Percentiles rank a stretch among this genome's conserved stretches.
These are phyloP conservation scores for Rhypophila decipiens DNA, from an alignment of 495 filamentous ascomycete genomes.

Conservation along the genomic window DNA sequence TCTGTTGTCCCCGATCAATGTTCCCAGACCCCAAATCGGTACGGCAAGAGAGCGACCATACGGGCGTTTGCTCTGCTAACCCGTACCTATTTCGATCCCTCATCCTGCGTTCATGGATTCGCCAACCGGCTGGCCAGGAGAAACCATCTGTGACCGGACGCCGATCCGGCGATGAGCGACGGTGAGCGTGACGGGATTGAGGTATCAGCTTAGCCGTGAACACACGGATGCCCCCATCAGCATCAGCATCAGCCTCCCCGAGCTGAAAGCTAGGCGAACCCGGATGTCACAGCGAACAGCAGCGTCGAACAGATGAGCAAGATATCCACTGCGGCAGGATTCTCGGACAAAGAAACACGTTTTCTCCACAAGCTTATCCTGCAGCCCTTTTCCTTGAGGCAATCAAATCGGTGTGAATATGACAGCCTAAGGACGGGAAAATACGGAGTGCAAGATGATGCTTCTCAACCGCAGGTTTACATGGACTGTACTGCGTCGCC, in stretches of 20 bases:
- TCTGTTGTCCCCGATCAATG: too few species aligned
- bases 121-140: too few species aligned
- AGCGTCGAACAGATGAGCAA: background rate
- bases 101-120: too few species aligned
- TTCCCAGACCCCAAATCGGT: too few species aligned
- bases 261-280: background rate
- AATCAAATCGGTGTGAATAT: background rate
- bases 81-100: too few species aligned
- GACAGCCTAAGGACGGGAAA: conserved; percentile 1
- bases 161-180: background rate
- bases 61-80: too few species aligned
- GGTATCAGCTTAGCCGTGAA: too few species aligned
- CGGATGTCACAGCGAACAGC: background rate
- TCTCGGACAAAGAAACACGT: background rate
- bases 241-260: background rate
- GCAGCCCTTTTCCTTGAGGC: background rate
- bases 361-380: background rate
- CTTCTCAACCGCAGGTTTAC: background rate
- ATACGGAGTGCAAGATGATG: background rate
- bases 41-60: too few species aligned
- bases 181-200: too few species aligned
- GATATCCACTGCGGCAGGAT: background rate
- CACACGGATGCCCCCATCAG: background rate
- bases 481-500: too few species aligned
- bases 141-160: too few species aligned